Evolutionary conservation across 768 basidiomycete species (phyloP).

Genomic region (Amanita pallidorosea): DNA sequence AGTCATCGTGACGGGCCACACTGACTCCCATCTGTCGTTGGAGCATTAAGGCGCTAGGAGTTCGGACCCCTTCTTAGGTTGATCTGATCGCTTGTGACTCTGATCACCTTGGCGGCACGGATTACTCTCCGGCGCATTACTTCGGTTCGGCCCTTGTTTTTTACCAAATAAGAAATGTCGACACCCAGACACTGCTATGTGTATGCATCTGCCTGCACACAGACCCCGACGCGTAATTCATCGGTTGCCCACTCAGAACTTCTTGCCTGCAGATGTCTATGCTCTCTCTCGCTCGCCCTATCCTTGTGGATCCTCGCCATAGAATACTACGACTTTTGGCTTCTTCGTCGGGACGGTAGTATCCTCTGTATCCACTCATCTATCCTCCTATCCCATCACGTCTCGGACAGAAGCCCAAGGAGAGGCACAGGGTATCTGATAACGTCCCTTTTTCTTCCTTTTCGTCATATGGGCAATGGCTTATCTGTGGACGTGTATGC

Average conservation of each 20-base stretch:
- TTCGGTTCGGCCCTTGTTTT: not conserved
- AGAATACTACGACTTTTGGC: not conserved
- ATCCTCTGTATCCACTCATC: not conserved
- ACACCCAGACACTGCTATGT: not conserved
- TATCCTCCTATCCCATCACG: not conserved
- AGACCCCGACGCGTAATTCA: not conserved
- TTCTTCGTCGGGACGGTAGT: not conserved
- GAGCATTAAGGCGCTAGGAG: too few relatives aligned
- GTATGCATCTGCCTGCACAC: not conserved
- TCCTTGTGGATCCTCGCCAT: too few relatives aligned
- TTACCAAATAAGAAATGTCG: not conserved
- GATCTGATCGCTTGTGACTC: not conserved
- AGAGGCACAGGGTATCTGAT: not conserved
- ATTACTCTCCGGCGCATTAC: not conserved
- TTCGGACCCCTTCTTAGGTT: too few relatives aligned
- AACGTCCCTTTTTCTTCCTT: not conserved
- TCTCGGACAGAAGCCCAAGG: not conserved
- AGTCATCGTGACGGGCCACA: too few relatives aligned
- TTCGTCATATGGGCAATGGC: not conserved
- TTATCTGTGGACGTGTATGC: not conserved
- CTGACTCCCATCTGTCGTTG: too few relatives aligned
- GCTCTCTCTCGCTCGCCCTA: not conserved
- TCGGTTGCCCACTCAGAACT: not conserved
- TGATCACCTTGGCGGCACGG: not conserved
- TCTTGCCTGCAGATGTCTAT: not conserved